phyloP scores from a whole-genome alignment of 2,329 filamentous ascomycete genomes.

The Exserohilum rostratum region DNA sequence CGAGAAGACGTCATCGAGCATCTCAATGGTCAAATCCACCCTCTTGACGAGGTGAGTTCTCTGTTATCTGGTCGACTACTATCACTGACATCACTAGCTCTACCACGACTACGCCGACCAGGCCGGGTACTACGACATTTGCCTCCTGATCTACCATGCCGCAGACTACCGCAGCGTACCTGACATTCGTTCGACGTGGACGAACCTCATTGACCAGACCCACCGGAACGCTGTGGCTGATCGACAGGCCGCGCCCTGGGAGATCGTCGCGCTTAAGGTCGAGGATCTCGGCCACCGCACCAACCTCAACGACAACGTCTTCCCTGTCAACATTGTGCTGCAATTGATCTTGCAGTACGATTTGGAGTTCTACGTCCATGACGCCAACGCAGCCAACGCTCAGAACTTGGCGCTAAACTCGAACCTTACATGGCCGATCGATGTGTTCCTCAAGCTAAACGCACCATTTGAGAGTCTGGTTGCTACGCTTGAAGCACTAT shows the following conservation, averaged over 20 bases:
- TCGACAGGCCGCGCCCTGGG: constrained; percentile 66
- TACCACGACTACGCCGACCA: constrained; percentile 92
- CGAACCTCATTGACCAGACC: constrained; percentile 75
- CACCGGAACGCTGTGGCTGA: constrained; percentile 56
- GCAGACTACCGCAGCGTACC: constrained; percentile 89
- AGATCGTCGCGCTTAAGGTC: constrained; percentile 68
- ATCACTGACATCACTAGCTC: constrained; percentile 61
- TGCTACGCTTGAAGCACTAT: constrained; percentile 68
- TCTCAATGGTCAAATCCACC: constrained; percentile 78
- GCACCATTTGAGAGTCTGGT: constrained; percentile 67
- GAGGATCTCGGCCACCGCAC: constrained; percentile 63
- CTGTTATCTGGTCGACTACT: not conserved
- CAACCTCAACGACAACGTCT: constrained; percentile 61
- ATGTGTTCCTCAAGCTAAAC: constrained; percentile 68
- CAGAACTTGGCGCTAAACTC: constrained; percentile 25
- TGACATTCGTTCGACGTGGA: constrained; percentile 85
- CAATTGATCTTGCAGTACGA: constrained; percentile 46
- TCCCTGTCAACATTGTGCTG: constrained; percentile 56
- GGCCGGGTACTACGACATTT: constrained; percentile 91
- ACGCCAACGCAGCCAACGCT: constrained; percentile 18
- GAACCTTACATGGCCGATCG: constrained; percentile 64
- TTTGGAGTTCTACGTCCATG: constrained; percentile 59
- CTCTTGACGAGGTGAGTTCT: constrained; percentile 73
- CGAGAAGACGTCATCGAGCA: constrained; percentile 68
- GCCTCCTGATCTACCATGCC: constrained; percentile 87